Evolutionary conservation across 2,329 filamentous ascomycete genomes (phyloP).

Genomic region (Xylaria arbuscula): DNA sequence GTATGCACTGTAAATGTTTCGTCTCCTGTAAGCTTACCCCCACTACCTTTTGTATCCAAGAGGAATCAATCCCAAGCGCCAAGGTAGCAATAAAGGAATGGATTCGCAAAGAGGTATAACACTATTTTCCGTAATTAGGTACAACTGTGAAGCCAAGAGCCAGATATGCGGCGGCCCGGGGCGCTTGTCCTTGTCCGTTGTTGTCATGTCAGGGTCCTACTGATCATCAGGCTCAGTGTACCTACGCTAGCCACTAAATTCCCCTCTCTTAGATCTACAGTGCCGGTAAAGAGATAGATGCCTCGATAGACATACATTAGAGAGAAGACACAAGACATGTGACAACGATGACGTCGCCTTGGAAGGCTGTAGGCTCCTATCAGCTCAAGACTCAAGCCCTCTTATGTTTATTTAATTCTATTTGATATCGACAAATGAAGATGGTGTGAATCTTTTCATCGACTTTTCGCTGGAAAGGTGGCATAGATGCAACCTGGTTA

Average conservation of each 20-base stretch:
- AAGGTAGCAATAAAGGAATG: conserved; percentile 4
- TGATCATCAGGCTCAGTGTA: conserved; percentile 3
- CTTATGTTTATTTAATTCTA: not conserved
- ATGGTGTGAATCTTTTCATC: conserved; percentile 7
- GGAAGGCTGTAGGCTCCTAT: not conserved
- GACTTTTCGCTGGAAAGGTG: too few species aligned
- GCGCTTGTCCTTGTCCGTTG: conserved; percentile 1
- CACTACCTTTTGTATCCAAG: not conserved
- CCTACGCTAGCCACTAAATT: not conserved
- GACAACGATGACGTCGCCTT: not conserved
- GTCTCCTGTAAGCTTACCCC: not conserved
- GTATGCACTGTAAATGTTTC: not conserved
- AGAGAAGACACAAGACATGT: not conserved
- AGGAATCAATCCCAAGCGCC: conserved; percentile 13
- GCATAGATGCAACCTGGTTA: not conserved
- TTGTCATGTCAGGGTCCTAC: conserved; percentile 7
- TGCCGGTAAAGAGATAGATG: not conserved
- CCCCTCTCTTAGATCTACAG: not conserved
- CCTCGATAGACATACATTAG: not conserved
- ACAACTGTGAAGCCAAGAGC: conserved; percentile 15
- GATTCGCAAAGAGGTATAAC: not conserved
- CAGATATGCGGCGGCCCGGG: conserved; percentile 17
- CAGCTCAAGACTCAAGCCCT: not conserved
- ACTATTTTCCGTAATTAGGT: not conserved
- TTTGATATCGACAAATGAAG: not conserved